Conservation (phyloP, 768 basidiomycete genomes). For the Mycena polygramma region DNA sequence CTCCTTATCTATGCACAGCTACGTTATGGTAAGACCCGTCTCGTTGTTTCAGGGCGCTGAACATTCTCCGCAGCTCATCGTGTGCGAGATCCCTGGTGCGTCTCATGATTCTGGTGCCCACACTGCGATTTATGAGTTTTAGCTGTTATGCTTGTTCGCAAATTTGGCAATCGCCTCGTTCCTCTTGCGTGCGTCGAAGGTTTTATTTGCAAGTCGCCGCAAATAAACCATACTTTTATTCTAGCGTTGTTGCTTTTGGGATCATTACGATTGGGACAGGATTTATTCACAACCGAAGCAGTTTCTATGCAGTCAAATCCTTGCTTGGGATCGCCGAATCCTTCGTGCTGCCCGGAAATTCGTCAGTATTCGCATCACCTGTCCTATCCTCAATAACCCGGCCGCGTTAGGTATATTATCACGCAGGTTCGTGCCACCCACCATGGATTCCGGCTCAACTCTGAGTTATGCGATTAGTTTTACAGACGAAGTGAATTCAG, state of each 20-base stretch:
- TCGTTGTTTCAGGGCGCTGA: not conserved
- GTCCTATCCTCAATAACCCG: not conserved
- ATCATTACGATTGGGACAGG: constrained; percentile 13
- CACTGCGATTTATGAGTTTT: not conserved
- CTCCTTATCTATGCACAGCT: not conserved
- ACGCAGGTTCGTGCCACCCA: constrained; percentile 18
- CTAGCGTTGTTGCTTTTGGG: constrained; percentile 16
- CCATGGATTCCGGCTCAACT: not conserved
- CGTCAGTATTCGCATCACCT: constrained; percentile 1
- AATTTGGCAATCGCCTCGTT: constrained; percentile 19
- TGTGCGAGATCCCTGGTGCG: constrained; percentile 17
- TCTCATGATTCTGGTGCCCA: not conserved
- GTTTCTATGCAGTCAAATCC: constrained; percentile 12
- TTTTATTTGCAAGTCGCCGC: not conserved
- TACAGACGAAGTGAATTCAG: constrained; percentile 23
- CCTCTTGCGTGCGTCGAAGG: not conserved
- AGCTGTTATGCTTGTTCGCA: constrained; percentile 19
- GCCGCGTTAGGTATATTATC: constrained; percentile 8
- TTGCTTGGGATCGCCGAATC: constrained; percentile 19
- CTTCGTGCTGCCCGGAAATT: constrained; percentile 22
- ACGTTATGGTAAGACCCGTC: not conserved
- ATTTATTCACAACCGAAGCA: constrained; percentile 9
- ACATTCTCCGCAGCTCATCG: not conserved
- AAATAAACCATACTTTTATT: not conserved
- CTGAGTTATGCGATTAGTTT: not conserved